These are phyloP conservation scores for Litsea cubeba DNA, from an alignment of 164 flowering plant species.

Conservation along the genomic window DNA sequence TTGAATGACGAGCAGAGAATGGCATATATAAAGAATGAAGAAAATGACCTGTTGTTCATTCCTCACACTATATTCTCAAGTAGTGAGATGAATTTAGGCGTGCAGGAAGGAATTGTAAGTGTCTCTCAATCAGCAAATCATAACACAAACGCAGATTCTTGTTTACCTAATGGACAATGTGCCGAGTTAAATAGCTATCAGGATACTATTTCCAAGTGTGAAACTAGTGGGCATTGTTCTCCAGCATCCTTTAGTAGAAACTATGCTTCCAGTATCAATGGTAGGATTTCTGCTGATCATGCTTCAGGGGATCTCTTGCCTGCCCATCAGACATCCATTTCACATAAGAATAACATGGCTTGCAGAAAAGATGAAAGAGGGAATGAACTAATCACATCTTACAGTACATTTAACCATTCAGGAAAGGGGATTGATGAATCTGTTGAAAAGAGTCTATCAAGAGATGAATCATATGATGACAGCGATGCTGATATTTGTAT, in stretches of 20 bases:
- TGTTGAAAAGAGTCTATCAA: slow-evolving; percentile 27
- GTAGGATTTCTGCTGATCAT: slow-evolving; percentile 8
- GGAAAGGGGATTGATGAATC: slow-evolving; percentile 30
- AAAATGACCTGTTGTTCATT: slow-evolving; percentile 6
- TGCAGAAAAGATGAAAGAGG: slow-evolving; percentile 24
- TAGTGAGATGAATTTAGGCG: slow-evolving; percentile 3
- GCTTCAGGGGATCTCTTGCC: slow-evolving; percentile 11
- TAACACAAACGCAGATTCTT: neutral
- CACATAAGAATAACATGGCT: slow-evolving; percentile 17
- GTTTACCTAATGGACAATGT: neutral
- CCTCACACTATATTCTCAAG: slow-evolving; percentile 8
- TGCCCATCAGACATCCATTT: slow-evolving; percentile 3
- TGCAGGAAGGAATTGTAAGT: neutral
- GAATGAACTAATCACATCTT: slow-evolving; percentile 12
- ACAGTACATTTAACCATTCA: slow-evolving; percentile 16
- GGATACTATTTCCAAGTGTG: neutral
- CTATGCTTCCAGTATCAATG: slow-evolving; percentile 1
- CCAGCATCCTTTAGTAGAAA: slow-evolving; percentile 4
- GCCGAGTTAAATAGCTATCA: neutral
- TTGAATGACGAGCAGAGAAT: slow-evolving; percentile 4
- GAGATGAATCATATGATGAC: slow-evolving; percentile 26
- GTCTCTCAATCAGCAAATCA: neutral
- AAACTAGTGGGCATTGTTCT: slow-evolving; percentile 3
- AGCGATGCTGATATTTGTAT: slow-evolving; percentile 64
- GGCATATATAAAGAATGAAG: slow-evolving; percentile 18